Conservation (phyloP, 352 stramenopile species). For the Globisporangium splendens region DNA sequence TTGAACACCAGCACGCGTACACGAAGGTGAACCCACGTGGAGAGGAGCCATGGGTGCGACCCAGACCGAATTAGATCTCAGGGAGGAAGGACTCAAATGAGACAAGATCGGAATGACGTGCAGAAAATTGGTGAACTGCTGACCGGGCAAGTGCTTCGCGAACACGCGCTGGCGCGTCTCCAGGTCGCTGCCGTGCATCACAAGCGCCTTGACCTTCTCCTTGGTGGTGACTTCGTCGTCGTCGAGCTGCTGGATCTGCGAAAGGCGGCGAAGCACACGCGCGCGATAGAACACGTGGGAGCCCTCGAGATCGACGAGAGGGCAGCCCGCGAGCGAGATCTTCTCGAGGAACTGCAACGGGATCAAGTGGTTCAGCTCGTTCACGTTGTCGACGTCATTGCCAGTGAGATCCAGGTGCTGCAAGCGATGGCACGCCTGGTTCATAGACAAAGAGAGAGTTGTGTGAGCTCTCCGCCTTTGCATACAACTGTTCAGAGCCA, state of each 20-base stretch:
- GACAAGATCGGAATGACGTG: constrained; percentile 24
- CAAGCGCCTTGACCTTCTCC: constrained; percentile 73
- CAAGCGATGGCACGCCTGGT: constrained; percentile 46
- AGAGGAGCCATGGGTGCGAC: constrained; percentile 2
- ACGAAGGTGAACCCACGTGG: not conserved
- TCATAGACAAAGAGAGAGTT: not conserved
- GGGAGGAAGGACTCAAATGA: no score
- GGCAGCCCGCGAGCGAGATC: constrained; percentile 42
- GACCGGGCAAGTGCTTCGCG: constrained; percentile 38
- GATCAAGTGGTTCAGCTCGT: constrained; percentile 59
- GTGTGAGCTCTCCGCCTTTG: constrained; percentile 6
- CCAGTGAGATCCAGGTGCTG: constrained; percentile 51
- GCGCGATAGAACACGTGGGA: constrained; percentile 53
- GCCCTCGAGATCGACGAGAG: constrained; percentile 30
- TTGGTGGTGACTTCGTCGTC: constrained; percentile 49
- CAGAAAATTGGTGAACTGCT: constrained; percentile 69
- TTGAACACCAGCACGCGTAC: not conserved
- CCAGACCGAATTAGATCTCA: no score
- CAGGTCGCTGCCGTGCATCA: constrained; percentile 71
- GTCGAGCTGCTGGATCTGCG: constrained; percentile 56
- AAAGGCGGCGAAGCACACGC: constrained; percentile 54
- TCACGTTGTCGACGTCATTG: constrained; percentile 50
- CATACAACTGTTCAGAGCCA: no score
- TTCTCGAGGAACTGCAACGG: constrained; percentile 36
- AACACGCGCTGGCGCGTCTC: constrained; percentile 53